phyloP scores from a whole-genome alignment of 371 early-diverging fungal species.

The Blyttiomyces sp. region DNA sequence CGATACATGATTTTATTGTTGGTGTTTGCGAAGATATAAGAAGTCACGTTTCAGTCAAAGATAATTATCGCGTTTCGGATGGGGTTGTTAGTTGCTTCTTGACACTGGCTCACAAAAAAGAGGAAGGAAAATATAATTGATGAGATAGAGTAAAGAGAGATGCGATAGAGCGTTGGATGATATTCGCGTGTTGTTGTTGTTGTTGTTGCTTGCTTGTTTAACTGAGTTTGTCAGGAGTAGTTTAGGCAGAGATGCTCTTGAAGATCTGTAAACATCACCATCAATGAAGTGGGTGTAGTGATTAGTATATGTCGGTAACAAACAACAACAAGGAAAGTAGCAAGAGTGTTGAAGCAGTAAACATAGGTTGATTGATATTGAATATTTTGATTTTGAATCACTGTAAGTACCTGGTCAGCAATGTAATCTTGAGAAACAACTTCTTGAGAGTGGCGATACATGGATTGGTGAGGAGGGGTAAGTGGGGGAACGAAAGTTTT shows the following conservation, averaged over 20 bases:
- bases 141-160: not conserved
- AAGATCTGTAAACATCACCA: not conserved
- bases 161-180: not conserved
- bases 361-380: too few species aligned
- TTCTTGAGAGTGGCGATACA: constrained; percentile 36
- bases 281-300: not conserved
- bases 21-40: too few species aligned
- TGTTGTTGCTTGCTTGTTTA: too few species aligned
- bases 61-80: too few species aligned
- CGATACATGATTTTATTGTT: too few species aligned
- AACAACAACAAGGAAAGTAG: too few species aligned
- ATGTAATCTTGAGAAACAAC: constrained; percentile 36
- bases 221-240: too few species aligned
- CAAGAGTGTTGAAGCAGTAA: too few species aligned
- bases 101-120: not conserved
- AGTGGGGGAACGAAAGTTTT: too few species aligned
- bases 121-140: not conserved
- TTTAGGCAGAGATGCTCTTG: constrained; percentile 11
- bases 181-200: too few species aligned
- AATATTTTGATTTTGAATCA: not conserved
- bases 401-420: constrained; percentile 28
- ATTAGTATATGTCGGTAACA: not conserved
- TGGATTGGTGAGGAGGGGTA: not conserved
- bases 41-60: too few species aligned
- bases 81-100: not conserved